Conservation (phyloP, 306 rosid genomes). For the Sphenostylis stenocarpa region DNA sequence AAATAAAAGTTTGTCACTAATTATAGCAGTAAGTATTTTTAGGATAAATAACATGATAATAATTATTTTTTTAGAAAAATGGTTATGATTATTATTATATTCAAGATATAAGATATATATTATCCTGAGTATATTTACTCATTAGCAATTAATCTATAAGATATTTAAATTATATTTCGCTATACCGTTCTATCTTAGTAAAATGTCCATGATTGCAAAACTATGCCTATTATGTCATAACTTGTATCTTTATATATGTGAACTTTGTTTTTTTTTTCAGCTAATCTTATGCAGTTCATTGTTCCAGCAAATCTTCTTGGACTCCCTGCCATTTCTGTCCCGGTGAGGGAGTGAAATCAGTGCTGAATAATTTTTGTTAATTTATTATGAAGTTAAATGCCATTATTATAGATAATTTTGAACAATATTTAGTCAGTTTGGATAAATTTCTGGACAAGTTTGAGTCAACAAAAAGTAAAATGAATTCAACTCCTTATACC, state of each 20-base stretch:
- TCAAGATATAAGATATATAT: too few species aligned
- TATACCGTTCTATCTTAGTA: too few species aligned
- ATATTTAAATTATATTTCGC: too few species aligned
- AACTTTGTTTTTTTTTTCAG: slow-evolving; percentile 43
- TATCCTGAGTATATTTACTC: too few species aligned
- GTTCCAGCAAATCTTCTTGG: slow-evolving; percentile 78
- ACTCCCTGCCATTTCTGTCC: slow-evolving; percentile 90
- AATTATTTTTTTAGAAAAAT: too few species aligned
- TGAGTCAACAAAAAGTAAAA: not conserved
- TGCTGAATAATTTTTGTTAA: not conserved
- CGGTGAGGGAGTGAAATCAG: slow-evolving; percentile 57
- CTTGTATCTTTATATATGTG: slow-evolving; percentile 20
- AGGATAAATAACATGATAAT: too few species aligned
- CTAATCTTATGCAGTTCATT: slow-evolving; percentile 79
- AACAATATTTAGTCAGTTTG: not conserved
- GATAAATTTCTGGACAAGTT: not conserved
- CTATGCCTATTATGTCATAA: not conserved
- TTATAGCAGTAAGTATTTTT: too few species aligned
- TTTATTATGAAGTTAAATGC: slow-evolving; percentile 12
- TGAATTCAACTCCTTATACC: not conserved
- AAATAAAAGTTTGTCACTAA: not conserved
- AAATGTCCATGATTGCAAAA: not conserved
- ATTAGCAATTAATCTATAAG: too few species aligned
- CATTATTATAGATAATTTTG: not conserved
- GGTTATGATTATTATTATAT: too few species aligned